Evolutionary conservation across 495 filamentous ascomycete species (phyloP), one percentile per base, ranked within the genome.

Genomic region (Pyrenopolyporus hunteri): DNA sequence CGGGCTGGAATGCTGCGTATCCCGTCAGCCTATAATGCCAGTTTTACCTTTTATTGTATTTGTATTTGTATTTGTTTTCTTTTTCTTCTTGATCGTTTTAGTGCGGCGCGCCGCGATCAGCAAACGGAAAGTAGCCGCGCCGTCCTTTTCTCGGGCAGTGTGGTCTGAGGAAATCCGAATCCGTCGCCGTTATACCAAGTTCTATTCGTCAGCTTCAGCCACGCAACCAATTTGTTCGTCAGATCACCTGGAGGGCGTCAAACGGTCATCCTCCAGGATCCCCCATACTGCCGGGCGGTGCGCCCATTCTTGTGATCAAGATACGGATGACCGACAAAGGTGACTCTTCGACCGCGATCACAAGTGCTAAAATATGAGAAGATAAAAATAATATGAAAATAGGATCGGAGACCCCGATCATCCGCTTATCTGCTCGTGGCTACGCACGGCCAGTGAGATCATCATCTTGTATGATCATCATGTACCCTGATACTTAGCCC

Each of bases 181-280:
- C 44, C 25, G 16, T 28, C 11, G 8, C 31, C 32, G 22, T n/a
- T n/a, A 14, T 35, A 36, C 11, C 13, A 25, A 14, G 17, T 26
- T 48, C 14, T 1, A 62, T 63, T 47, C 46, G 39, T 45, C 39
- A 31, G 22, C 3, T 35, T 23, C 32, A 50, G 53, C 59, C 46
- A 63, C 47, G 45, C 28, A 44, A 47, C 36, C 29, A 37, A 19
- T 22, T 1, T 45, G 33, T 51, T 9, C 20, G 6, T 50, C 32
- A 20, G 50, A 44, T 59, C 55, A 64, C 44, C 35, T 55, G 36
- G 31, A 36, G 16, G 31, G 23, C 16, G 10, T 39, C 16, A 48
- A 46, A 52, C 8, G 44, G 54, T 32, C 61, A 64, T 64, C 55
- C 45, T 57, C 17, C 36, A 59, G 44, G 37, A 59, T 59, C 47